These are phyloP conservation scores for Blastobotrys ciferrii DNA, from an alignment of 1,139 yeast genomes.

Conservation along the genomic window DNA sequence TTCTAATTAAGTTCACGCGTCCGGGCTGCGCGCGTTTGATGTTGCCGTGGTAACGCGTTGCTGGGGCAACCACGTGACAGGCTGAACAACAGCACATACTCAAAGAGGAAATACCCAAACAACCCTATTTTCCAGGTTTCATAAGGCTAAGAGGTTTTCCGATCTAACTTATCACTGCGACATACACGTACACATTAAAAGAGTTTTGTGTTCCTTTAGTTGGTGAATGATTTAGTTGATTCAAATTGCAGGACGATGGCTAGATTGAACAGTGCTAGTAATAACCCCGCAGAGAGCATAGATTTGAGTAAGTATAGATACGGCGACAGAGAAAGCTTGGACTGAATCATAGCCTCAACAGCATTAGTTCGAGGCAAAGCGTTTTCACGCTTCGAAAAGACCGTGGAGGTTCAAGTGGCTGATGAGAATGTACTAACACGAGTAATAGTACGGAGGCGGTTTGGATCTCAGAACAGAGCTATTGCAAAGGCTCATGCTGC, in stretches of 20 bases:
- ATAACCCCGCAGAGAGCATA: conserved; percentile 23
- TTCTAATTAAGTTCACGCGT: too few species aligned
- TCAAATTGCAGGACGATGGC: too few species aligned
- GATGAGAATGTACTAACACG: conserved; percentile 2
- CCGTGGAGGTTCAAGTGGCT: too few species aligned
- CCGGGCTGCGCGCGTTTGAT: not conserved
- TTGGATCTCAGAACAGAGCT: conserved; percentile 30
- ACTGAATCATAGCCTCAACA: too few species aligned
- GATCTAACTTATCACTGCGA: too few species aligned
- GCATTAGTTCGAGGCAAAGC: too few species aligned
- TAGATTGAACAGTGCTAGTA: conserved; percentile 22
- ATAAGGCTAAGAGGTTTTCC: too few species aligned
- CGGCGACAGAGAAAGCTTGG: not conserved
- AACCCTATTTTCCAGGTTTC: not conserved
- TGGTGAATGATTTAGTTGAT: too few species aligned
- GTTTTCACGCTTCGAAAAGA: too few species aligned
- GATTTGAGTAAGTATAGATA: conserved; percentile 24
- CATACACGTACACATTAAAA: too few species aligned
- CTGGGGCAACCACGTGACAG: too few species aligned
- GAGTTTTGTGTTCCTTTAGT: too few species aligned
- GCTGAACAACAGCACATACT: not conserved
- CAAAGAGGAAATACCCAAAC: not conserved
- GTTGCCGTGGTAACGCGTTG: conserved; percentile 6
- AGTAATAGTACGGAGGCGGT: conserved; percentile 22
- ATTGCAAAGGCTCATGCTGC: conserved; percentile 30